Base-by-base conservation (phyloP, 768 basidiomycete species). In the Crepidotus variabilis region DNA sequence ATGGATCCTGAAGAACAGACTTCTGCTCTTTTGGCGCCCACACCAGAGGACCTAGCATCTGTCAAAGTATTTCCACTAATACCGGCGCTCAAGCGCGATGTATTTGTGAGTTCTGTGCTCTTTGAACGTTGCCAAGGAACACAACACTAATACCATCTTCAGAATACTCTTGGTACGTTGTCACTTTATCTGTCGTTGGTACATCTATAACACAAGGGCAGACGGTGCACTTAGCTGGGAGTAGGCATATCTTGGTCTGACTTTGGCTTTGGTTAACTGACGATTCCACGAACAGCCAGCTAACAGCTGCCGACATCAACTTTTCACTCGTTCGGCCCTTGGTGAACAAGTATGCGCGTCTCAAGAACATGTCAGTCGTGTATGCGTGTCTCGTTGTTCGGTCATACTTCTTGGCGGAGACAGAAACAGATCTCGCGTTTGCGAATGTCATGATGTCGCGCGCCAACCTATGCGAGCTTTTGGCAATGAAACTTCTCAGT, bases 401-500 rank as follows among this genome's bases (percentile, higher is more conserved):
- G 43, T 86, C 85, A 5, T 88, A 92, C 68, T 97, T 94, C 66
- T 76, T 92, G 16, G 75, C 82, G 9, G 79, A 85, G 49, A 80
- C 85, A 2, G 83, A 83, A 22, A 75, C 78, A 2, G 86, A 94
- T 62, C 77, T 97, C 47, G 90, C 91, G 13, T 87, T 87, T 71
- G 81, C 91, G 8, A 83, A 80, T 14, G 78, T 97, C 54, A 87
- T 90, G 75, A 69, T 75, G 7, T 74, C 78, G 28, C 72, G 78
- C 43, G 94, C 93, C 3, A 85, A 78, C 28, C 78, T 95, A 9
- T 95, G 92, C 71, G 93, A 97, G 67, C 82, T 97, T 14, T 71
- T 97, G 18, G 93, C 95, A 8, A 85, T 92, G 76, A 97, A 97
- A 65, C 81, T 95, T 21, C 77, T 94, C 10, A 83, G 80, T 20